A percentile compares a stretch with the other conserved stretches of the same genome.
These are phyloP conservation scores for Emmonsiellopsis sp. DNA, from an alignment of 2,329 filamentous ascomycete species.

Conservation along the genomic window DNA sequence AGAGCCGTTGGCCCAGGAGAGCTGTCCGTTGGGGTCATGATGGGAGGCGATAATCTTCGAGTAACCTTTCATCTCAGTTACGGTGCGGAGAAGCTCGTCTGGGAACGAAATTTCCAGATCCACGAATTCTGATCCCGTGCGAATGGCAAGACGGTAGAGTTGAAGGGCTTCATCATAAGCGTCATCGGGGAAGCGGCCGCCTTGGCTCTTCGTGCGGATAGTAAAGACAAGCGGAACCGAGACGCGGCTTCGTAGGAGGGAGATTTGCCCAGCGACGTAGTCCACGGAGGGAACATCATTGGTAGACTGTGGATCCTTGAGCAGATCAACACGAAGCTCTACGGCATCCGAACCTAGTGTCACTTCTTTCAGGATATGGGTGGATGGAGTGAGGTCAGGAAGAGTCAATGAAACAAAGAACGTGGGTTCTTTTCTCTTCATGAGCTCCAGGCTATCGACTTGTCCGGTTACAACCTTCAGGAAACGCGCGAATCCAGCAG, in stretches of 20 bases:
- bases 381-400: conserved; percentile 58
- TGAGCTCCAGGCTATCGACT: conserved; percentile 44
- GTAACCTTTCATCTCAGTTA: conserved; percentile 60
- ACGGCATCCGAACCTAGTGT: conserved; percentile 85
- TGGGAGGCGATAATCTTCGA: conserved; percentile 91
- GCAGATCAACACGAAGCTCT: conserved; percentile 83
- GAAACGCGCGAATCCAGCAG: conserved; percentile 66
- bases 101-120: conserved; percentile 87
- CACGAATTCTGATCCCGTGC: conserved; percentile 82
- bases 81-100: conserved; percentile 59
- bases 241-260: conserved; percentile 63
- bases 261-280: conserved; percentile 72
- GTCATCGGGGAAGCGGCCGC: conserved; percentile 76
- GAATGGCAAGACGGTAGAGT: conserved; percentile 69
- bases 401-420: conserved; percentile 92
- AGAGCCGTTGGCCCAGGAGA: conserved; percentile 87
- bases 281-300: conserved; percentile 56
- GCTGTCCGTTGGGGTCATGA: conserved; percentile 68
- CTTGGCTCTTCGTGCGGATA: conserved; percentile 74
- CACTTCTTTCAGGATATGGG: conserved; percentile 59
- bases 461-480: conserved; percentile 59
- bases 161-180: conserved; percentile 60
- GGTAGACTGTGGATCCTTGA: conserved; percentile 58
- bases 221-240: conserved; percentile 86
- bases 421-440: conserved; percentile 59